Evolutionary conservation across 2,329 filamentous ascomycete genomes (phyloP).

Genomic region (Pseudogymnoascus pannorum): DNA sequence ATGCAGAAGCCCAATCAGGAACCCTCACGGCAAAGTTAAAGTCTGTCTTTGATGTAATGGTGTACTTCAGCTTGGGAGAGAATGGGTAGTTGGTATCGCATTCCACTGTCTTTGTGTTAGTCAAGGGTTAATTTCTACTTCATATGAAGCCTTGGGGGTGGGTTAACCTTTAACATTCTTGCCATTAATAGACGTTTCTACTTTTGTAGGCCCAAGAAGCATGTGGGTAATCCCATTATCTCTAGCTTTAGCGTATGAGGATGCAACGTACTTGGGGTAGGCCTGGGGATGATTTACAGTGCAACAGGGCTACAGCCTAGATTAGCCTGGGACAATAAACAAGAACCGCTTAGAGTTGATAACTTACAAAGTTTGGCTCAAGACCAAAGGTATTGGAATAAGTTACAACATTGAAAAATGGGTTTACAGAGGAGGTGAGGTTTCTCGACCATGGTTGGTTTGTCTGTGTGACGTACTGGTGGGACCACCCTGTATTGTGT

Average conservation of each 20-base stretch:
- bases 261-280: constrained; percentile 46
- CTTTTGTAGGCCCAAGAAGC: constrained; percentile 37
- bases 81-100: constrained; percentile 41
- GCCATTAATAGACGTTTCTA: constrained; percentile 29
- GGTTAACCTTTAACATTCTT: constrained; percentile 11
- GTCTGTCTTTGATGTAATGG: constrained; percentile 21
- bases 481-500: constrained; percentile 37
- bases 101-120: constrained; percentile 31
- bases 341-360: background rate
- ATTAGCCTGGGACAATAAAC: background rate
- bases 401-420: constrained; percentile 38
- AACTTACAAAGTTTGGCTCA: constrained; percentile 38
- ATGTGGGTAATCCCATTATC: constrained; percentile 38
- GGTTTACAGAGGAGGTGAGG: constrained; percentile 30
- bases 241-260: constrained; percentile 35
- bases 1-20: constrained; percentile 18
- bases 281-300: constrained; percentile 53
- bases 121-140: background rate
- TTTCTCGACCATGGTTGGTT: constrained; percentile 43
- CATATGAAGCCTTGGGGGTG: background rate
- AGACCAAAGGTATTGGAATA: constrained; percentile 40
- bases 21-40: constrained; percentile 23
- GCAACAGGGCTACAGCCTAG: constrained; percentile 39
- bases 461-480: constrained; percentile 46
- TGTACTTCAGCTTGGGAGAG: constrained; percentile 23